A percentile compares a stretch with the other conserved stretches of the same genome.
Conservation (phyloP, 2,329 filamentous ascomycete genomes). For the Lizonia empirigonia region DNA sequence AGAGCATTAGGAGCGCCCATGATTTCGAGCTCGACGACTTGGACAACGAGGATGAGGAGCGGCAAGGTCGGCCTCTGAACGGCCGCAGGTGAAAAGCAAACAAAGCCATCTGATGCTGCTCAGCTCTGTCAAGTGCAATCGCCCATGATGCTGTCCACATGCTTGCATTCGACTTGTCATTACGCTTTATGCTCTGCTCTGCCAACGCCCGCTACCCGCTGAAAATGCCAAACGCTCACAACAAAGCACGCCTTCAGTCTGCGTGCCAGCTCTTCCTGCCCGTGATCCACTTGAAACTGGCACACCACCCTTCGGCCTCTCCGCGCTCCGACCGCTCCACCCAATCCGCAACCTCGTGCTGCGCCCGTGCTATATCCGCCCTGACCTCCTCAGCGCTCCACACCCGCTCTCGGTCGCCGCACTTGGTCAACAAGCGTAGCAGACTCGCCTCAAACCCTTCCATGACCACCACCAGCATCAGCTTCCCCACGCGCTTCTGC, state of each 20-base stretch:
- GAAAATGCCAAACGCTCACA: conserved; percentile 8
- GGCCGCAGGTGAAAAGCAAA: conserved; percentile 21
- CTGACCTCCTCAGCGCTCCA: conserved; percentile 40
- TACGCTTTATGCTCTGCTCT: background rate
- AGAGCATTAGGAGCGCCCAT: conserved; percentile 37
- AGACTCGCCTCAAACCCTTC: conserved; percentile 40
- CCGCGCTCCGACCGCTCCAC: conserved; percentile 28
- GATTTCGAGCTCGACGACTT: conserved; percentile 47
- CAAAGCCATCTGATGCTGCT: too few species aligned
- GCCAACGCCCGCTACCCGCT: background rate
- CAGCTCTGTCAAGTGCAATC: background rate
- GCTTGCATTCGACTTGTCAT: background rate
- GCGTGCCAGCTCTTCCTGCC: conserved; percentile 39
- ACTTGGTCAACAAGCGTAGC: conserved; percentile 38
- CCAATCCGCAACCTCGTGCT: conserved; percentile 38
- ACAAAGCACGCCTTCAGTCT: background rate
- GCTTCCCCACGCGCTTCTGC: conserved; percentile 42
- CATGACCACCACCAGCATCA: conserved; percentile 43
- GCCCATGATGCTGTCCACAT: background rate
- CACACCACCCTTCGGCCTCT: conserved; percentile 42
- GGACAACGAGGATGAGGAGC: conserved; percentile 36
- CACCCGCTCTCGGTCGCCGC: conserved; percentile 32
- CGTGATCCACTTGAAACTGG: conserved; percentile 45
- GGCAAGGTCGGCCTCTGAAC: conserved; percentile 30
- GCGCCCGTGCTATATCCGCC: conserved; percentile 27